Conservation (phyloP, 768 basidiomycete species). For the Amanita thiersii region DNA sequence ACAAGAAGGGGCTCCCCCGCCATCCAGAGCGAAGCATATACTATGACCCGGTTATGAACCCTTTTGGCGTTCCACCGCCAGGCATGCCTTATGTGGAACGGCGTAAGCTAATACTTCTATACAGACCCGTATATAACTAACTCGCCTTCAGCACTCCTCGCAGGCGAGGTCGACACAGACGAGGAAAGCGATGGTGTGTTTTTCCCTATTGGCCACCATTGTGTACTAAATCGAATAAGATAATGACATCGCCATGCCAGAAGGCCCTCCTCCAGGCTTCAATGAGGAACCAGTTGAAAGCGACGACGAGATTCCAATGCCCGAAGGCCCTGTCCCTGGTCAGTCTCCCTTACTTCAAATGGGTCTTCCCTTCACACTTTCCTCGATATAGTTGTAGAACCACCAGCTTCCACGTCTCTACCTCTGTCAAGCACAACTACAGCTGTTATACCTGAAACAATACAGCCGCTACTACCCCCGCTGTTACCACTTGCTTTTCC, state of each 20-base stretch:
- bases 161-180: slow-evolving; percentile 58
- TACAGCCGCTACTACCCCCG: slow-evolving; percentile 11
- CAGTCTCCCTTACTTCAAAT: slow-evolving; percentile 12
- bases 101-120: slow-evolving; percentile 43
- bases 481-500: slow-evolving; percentile 16
- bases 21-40: slow-evolving; percentile 92
- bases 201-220: slow-evolving; percentile 2
- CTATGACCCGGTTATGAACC: slow-evolving; percentile 91
- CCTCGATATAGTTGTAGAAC: slow-evolving; percentile 1
- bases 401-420: neutral
- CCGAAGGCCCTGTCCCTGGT: slow-evolving; percentile 67
- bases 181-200: slow-evolving; percentile 38
- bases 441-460: slow-evolving; percentile 6
- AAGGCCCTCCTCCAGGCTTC: slow-evolving; percentile 51
- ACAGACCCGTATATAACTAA: slow-evolving; percentile 2
- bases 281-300: slow-evolving; percentile 35
- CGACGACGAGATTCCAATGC: slow-evolving; percentile 87
- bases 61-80: slow-evolving; percentile 87
- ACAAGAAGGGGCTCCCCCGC: slow-evolving; percentile 76
- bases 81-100: slow-evolving; percentile 94
- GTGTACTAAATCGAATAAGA: slow-evolving; percentile 24
- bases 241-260: slow-evolving; percentile 61
- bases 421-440: neutral
- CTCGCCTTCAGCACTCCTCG: slow-evolving; percentile 40
- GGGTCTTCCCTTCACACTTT: neutral